Conservation (phyloP, 2,329 filamentous ascomycete genomes). For the Alternaria sp. region DNA sequence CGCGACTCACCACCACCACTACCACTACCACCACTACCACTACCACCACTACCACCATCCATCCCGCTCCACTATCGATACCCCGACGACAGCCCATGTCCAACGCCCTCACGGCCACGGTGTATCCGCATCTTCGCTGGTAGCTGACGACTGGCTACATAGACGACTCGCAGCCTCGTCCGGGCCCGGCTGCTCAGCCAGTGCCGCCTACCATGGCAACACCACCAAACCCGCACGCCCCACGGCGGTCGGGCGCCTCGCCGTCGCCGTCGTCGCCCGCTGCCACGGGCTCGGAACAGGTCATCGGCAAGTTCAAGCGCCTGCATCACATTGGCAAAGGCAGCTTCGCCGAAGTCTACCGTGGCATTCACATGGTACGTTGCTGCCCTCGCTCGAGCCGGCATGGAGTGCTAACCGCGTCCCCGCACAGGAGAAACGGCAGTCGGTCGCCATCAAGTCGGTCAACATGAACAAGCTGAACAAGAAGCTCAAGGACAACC, state of each 20-base stretch:
- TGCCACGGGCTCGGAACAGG: constrained; percentile 34
- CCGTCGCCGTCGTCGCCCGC: constrained; percentile 44
- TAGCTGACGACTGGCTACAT: constrained; percentile 34
- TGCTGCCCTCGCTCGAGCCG: neutral
- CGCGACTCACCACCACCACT: constrained; percentile 6
- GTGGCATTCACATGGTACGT: constrained; percentile 80
- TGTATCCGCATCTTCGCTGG: constrained; percentile 52
- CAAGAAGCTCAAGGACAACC: constrained; percentile 95
- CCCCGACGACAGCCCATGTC: constrained; percentile 45
- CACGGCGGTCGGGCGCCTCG: constrained; percentile 50
- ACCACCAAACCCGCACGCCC: constrained; percentile 41
- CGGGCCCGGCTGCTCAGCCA: constrained; percentile 40
- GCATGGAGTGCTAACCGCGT: constrained; percentile 23
- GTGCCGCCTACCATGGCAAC: constrained; percentile 49
- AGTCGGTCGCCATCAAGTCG: constrained; percentile 93
- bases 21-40: constrained; percentile 1
- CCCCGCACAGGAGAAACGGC: constrained; percentile 71
- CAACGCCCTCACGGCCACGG: constrained; percentile 48
- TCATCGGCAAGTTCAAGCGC: constrained; percentile 80
- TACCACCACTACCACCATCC: constrained; percentile 11
- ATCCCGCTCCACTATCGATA: constrained; percentile 19
- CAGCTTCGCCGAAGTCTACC: constrained; percentile 96
- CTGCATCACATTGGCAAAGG: constrained; percentile 94
- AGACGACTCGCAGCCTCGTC: constrained; percentile 18
- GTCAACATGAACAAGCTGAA: constrained; percentile 91